Evolutionary conservation across 257 asterid genomes (phyloP).

Genomic region (Solanum acaule): DNA sequence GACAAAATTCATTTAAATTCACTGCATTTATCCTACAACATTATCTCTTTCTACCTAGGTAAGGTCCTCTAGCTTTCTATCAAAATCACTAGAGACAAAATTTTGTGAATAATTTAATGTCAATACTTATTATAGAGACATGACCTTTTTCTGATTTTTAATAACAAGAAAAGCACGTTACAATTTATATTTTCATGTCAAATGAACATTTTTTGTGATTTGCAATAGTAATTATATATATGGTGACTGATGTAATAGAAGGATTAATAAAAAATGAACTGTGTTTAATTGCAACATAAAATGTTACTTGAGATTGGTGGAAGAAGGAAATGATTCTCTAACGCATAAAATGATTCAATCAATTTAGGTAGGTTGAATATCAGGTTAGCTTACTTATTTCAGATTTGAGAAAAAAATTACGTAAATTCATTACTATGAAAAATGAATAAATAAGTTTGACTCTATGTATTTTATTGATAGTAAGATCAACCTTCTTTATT

Average conservation of each 20-base stretch:
- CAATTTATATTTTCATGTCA: neutral
- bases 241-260: neutral
- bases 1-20: neutral
- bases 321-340: too few relatives aligned
- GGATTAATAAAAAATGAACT: neutral
- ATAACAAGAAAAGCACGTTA: neutral
- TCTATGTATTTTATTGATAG: neutral
- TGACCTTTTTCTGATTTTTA: neutral
- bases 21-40: neutral
- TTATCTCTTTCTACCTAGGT: neutral
- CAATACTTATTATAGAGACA: neutral
- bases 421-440: neutral
- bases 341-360: neutral
- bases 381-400: too few relatives aligned
- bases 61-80: neutral
- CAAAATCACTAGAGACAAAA: neutral
- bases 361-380: too few relatives aligned
- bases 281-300: neutral
- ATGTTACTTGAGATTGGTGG: neutral
- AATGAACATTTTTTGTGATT: neutral
- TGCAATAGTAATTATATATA: neutral
- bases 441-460: neutral
- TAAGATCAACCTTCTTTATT: neutral
- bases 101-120: neutral
- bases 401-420: too few relatives aligned